A percentile compares a stretch with the other conserved stretches of the same genome.
Evolutionary conservation across 495 filamentous ascomycete species (phyloP).

Genomic region (Hypomontagnella submonticulosa): DNA sequence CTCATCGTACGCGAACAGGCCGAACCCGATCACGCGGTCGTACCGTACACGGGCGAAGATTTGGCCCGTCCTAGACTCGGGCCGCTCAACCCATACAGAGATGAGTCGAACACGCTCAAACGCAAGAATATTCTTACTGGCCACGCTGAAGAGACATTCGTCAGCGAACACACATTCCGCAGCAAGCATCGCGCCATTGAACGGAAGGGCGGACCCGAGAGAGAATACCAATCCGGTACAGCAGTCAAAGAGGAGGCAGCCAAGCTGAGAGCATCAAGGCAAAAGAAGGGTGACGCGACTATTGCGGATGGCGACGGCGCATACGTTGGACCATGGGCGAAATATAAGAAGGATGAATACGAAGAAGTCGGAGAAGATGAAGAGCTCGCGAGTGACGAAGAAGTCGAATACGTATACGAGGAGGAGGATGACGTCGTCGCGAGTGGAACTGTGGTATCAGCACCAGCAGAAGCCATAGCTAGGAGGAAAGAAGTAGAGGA

Average conservation of each 20-base stretch:
- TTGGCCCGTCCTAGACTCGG: slow-evolving; percentile 75
- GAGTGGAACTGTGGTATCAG: slow-evolving; percentile 62
- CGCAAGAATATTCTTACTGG: slow-evolving; percentile 94
- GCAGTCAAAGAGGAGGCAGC: slow-evolving; percentile 74
- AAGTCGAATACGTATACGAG: slow-evolving; percentile 77
- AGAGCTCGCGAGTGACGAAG: slow-evolving; percentile 79
- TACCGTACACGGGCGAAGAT: slow-evolving; percentile 74
- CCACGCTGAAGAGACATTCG: slow-evolving; percentile 83
- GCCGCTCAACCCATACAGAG: slow-evolving; percentile 83
- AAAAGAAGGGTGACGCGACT: slow-evolving; percentile 83
- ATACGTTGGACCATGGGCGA: slow-evolving; percentile 95
- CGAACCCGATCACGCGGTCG: slow-evolving; percentile 64
- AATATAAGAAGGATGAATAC: slow-evolving; percentile 73
- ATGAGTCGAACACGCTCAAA: slow-evolving; percentile 68
- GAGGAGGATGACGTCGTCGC: slow-evolving; percentile 66
- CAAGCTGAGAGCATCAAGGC: slow-evolving; percentile 73
- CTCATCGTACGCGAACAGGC: slow-evolving; percentile 63
- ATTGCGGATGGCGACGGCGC: slow-evolving; percentile 85
- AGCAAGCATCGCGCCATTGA: slow-evolving; percentile 82
- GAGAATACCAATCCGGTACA: slow-evolving; percentile 51
- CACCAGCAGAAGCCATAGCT: slow-evolving; percentile 66
- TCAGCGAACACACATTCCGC: slow-evolving; percentile 90
- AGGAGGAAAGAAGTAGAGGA: slow-evolving; percentile 67
- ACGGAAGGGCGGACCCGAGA: slow-evolving; percentile 56
- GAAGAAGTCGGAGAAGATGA: slow-evolving; percentile 67